These are phyloP conservation scores for Eimeria sp. DNA, from an alignment of 169 alveolate genomes.

Conservation along the genomic window DNA sequence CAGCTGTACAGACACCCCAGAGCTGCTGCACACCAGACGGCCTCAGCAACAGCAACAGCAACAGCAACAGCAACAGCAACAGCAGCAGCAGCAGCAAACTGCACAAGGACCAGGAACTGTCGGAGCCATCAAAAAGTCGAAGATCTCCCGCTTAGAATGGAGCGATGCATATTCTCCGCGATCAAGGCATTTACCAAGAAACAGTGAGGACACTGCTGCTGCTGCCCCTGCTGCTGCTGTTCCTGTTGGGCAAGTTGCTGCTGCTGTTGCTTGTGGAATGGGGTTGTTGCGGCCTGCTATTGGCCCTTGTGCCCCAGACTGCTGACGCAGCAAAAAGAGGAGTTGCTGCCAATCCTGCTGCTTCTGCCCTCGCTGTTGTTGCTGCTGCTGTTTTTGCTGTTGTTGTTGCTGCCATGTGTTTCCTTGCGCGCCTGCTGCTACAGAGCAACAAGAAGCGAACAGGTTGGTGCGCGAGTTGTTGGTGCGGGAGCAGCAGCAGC, in stretches of 20 bases:
- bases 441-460: constrained; percentile 10
- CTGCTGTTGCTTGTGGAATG: background rate
- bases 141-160: background rate
- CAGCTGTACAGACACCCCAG: background rate
- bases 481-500: constrained; percentile 40
- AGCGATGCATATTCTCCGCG: background rate
- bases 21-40: background rate
- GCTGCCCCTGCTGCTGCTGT: constrained; percentile 10
- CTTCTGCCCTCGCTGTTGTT: background rate
- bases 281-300: background rate
- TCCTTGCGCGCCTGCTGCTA: background rate
- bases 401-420: background rate
- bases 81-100: background rate
- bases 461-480: constrained; percentile 22
- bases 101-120: background rate
- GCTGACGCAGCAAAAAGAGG: background rate
- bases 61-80: background rate
- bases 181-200: background rate
- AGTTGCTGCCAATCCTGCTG: background rate
- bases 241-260: background rate
- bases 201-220: background rate
- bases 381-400: background rate
- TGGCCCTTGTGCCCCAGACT: background rate
- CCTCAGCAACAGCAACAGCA: too few relatives aligned
- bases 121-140: background rate